Conservation (phyloP, 192 early-diverging fungal species). For the Martensiomyces pterosporus region DNA sequence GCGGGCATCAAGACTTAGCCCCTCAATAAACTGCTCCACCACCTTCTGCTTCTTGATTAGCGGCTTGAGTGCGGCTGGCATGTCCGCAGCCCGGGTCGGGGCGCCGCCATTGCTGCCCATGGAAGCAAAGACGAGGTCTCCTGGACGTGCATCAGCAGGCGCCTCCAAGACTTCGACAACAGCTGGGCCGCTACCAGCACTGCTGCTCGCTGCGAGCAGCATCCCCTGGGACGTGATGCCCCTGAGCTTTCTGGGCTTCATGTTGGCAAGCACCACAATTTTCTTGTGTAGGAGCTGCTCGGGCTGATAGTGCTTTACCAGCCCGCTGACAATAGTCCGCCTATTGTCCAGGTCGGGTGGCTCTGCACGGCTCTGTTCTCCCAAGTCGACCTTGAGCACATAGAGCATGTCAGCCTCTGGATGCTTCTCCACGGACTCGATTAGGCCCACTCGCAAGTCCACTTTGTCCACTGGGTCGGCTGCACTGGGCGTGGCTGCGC, state of each 20-base stretch:
- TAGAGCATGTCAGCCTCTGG: constrained; percentile 24
- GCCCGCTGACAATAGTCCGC: constrained; percentile 27
- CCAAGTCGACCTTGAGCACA: constrained; percentile 21
- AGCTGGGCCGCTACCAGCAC: background rate
- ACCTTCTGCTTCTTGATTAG: constrained; percentile 14
- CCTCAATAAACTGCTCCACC: constrained; percentile 9
- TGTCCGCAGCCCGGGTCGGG: background rate
- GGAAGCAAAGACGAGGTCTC: constrained; percentile 6
- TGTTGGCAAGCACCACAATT: constrained; percentile 27
- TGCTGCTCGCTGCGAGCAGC: constrained; percentile 24
- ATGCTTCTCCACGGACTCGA: constrained; percentile 9
- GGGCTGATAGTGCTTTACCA: constrained; percentile 21
- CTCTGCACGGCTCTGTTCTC: constrained; percentile 3
- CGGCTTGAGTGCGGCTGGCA: no score
- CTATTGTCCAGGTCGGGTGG: background rate
- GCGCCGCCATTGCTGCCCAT: background rate
- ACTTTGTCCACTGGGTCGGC: constrained; percentile 18
- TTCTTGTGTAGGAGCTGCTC: constrained; percentile 15
- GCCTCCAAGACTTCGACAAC: constrained; percentile 31
- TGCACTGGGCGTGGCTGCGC: background rate
- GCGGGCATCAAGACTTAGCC: constrained; percentile 5
- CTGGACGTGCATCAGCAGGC: constrained; percentile 5
- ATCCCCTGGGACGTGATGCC: constrained; percentile 31
- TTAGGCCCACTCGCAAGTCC: constrained; percentile 15
- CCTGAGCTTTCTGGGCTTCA: constrained; percentile 29